These are phyloP conservation scores for Dothistroma septosporum DNA, from an alignment of 2,329 filamentous ascomycete genomes.

Conservation along the genomic window DNA sequence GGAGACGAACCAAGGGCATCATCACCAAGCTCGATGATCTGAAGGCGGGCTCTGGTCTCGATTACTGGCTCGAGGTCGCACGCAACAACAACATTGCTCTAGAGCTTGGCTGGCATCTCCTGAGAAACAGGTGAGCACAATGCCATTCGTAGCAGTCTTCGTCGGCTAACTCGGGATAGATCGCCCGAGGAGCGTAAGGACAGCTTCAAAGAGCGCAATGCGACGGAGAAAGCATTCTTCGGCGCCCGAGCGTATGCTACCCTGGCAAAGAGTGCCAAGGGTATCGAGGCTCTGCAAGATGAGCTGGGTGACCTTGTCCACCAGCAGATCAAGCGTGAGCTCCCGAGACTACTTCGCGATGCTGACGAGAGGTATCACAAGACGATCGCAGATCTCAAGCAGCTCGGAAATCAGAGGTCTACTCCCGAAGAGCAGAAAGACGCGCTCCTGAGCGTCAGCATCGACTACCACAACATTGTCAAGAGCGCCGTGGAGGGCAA, in stretches of 20 bases:
- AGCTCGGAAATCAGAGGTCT: conserved; percentile 49
- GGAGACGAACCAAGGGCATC: conserved; percentile 52
- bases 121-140: conserved; percentile 44
- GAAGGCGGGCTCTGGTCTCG: conserved; percentile 37
- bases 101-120: conserved; percentile 51
- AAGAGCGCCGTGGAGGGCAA: conserved; percentile 49
- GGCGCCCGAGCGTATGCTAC: conserved; percentile 27
- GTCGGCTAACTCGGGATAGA: conserved; percentile 1
- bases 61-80: conserved; percentile 42
- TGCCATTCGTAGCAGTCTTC: not conserved
- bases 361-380: conserved; percentile 29
- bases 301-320: conserved; percentile 51
- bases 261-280: conserved; percentile 36
- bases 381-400: conserved; percentile 36
- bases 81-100: conserved; percentile 40
- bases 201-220: conserved; percentile 40
- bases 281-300: conserved; percentile 46
- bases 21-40: conserved; percentile 56
- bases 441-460: conserved; percentile 47
- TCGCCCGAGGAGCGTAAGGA: conserved; percentile 34
- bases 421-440: conserved; percentile 47
- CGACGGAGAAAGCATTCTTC: conserved; percentile 38
- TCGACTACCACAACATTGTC: conserved; percentile 44
- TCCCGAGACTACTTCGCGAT: conserved; percentile 35
- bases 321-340: conserved; percentile 35